These are phyloP conservation scores for Boletus hoseneyae DNA, from an alignment of 1,284 basidiomycete genomes.

Conservation along the genomic window DNA sequence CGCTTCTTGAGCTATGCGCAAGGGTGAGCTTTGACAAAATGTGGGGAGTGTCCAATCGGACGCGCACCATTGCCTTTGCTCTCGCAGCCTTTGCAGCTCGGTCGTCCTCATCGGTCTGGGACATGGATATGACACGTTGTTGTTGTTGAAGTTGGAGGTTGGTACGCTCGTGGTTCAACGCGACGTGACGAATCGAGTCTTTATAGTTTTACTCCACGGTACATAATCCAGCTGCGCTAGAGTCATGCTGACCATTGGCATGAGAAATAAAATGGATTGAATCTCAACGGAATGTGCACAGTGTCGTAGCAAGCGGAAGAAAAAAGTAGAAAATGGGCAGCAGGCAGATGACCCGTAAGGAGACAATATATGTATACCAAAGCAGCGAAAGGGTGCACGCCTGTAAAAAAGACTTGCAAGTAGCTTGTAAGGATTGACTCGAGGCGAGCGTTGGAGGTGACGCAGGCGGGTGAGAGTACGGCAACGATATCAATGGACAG, in stretches of 20 bases:
- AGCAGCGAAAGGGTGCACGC: conserved; percentile 30
- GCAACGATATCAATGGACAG: conserved; percentile 46
- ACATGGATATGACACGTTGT: conserved; percentile 14
- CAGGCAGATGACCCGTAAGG: conserved; percentile 28
- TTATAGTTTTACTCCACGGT: conserved; percentile 5
- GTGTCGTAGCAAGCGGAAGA: conserved; percentile 22
- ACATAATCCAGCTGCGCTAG: not conserved
- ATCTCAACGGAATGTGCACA: conserved; percentile 34
- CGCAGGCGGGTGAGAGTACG: conserved; percentile 48
- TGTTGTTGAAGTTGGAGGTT: not conserved
- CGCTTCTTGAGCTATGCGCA: conserved; percentile 63
- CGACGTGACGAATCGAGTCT: not conserved
- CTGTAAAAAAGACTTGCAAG: conserved; percentile 32
- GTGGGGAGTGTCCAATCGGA: conserved; percentile 5
- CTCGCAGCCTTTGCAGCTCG: conserved; percentile 76
- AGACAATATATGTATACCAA: conserved; percentile 41
- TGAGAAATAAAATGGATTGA: conserved; percentile 21
- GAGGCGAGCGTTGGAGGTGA: conserved; percentile 42
- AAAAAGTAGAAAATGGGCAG: conserved; percentile 27
- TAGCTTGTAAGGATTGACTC: conserved; percentile 60
- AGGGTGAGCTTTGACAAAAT: conserved; percentile 11
- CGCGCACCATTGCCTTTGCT: conserved; percentile 68
- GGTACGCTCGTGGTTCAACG: not conserved
- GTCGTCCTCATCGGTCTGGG: conserved; percentile 69
- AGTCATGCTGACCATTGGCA: conserved; percentile 2